Base-by-base conservation (phyloP, 495 filamentous ascomycete species). In the Sphaerosporella brunnea region DNA sequence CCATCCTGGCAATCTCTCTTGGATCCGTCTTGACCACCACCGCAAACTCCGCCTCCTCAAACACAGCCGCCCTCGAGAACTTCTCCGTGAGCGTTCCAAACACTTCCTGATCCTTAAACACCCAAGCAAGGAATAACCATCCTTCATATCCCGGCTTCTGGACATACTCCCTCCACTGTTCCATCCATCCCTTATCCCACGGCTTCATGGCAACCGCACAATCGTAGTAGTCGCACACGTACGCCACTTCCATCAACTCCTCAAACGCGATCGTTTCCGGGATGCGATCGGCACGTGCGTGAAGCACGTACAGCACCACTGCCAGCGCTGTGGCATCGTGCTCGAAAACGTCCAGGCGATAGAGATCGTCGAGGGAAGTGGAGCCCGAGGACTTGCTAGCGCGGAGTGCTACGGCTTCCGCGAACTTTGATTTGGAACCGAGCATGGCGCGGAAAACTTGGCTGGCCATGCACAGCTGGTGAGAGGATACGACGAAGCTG, bases 211-310 rank as follows among this genome's bases (percentile, higher is more conserved):
- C 53, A 16, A 26, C 23, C 0, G 53, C 45, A 19, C 54, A 58
- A 41, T 58, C 53, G 15, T 58, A 58, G 37, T 58, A 58, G 36
- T 58, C 54, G 10, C 54, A 58, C 16, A 57, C 41, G 20, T 57
- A 35, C 11, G 54, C 54, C 15, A 58, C 15, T 13, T 50, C 45
- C 7, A 53, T 11, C 10, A 58, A n/a, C 7, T 49, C 40, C 20
- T 58, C 10, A 23, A 57, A 58, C 3, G 44, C 39, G n/a, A 58
- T 20, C 21, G 4, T 9, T 16, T 16, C n/a, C 3, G 54, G 54
- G 13, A 57, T 40, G 10, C 24, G 32, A 15, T 25, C 25, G 19
- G 56, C 51, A 25, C 52, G 43, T 20, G 44, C 52, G 32, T 58
- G 54, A 2, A 58, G 36, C n/a, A 38, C 49, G 2, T 58, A 21